A percentile compares a stretch with the other conserved stretches of the same genome.
Evolutionary conservation across 441 rosid genomes (phyloP).

Genomic region (Mallotus japonicus): DNA sequence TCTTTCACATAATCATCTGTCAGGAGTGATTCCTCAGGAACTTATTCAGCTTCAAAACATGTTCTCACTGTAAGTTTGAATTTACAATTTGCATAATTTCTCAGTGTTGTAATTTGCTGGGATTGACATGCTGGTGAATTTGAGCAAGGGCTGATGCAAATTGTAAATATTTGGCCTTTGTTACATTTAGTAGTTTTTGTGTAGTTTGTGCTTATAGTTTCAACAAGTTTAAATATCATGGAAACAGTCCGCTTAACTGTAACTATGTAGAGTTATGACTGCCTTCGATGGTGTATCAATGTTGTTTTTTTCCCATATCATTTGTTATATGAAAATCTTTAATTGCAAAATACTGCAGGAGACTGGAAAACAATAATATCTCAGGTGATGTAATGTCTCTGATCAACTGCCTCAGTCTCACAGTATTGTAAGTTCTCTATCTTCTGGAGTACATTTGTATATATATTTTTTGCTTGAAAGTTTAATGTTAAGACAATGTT

Average conservation of each 20-base stretch:
- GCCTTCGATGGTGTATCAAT: not conserved
- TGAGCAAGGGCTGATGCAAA: not conserved
- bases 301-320: not conserved
- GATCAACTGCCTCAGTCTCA: conserved; percentile 66
- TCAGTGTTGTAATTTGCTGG: not conserved
- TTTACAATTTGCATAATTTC: not conserved
- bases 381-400: conserved; percentile 69
- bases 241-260: not conserved
- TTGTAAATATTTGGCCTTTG: not conserved
- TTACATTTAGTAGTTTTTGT: not conserved
- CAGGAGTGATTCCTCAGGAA: conserved; percentile 80
- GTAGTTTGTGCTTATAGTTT: not conserved
- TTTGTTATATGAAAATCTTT: not conserved
- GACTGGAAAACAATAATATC: conserved; percentile 70
- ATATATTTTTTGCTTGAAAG: not conserved
- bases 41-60: conserved; percentile 76
- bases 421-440: conserved; percentile 49
- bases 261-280: not conserved
- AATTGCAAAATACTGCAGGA: conserved; percentile 43
- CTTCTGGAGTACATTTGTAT: not conserved
- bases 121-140: not conserved
- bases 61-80: conserved; percentile 60
- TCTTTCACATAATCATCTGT: conserved; percentile 82
- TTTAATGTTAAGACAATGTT: conserved; percentile 7
- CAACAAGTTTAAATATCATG: not conserved